Conservation (phyloP, 2,329 filamentous ascomycete species). For the Ustulina deusta region DNA sequence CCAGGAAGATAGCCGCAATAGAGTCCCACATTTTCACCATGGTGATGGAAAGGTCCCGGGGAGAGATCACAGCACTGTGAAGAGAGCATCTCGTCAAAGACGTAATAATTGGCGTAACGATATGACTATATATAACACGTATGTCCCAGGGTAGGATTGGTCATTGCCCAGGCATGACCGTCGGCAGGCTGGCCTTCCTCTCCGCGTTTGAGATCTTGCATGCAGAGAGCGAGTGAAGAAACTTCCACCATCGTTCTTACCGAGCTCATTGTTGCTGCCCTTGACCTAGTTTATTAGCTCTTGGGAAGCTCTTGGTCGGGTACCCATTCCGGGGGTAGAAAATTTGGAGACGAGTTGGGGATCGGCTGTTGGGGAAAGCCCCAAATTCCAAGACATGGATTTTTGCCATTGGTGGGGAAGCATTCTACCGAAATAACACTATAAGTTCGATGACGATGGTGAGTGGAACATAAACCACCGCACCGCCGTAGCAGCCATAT, state of each 20-base stretch:
- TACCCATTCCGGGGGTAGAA: conserved; percentile 27
- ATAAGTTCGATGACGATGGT: conserved; percentile 18
- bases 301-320: conserved; percentile 18
- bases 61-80: conserved; percentile 15
- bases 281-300: conserved; percentile 28
- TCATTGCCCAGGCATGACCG: conserved; percentile 1
- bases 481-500: conserved; percentile 13
- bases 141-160: conserved; percentile 3
- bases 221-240: conserved; percentile 2
- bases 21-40: conserved; percentile 43
- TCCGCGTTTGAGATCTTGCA: conserved; percentile 24
- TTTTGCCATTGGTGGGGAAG: conserved; percentile 50
- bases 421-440: conserved; percentile 41
- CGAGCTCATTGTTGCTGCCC: conserved; percentile 6
- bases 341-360: conserved; percentile 37
- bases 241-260: conserved; percentile 11
- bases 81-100: conserved; percentile 3
- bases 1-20: conserved; percentile 34
- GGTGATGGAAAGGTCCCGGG: conserved; percentile 1
- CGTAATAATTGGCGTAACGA: conserved; percentile 19
- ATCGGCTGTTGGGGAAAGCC: conserved; percentile 31
- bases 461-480: conserved; percentile 25
- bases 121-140: conserved; percentile 31
- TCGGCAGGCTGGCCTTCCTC: conserved; percentile 23
- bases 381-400: conserved; percentile 3